Conservation (phyloP, 257 asterid genomes). For the Penstemon davidsonii region DNA sequence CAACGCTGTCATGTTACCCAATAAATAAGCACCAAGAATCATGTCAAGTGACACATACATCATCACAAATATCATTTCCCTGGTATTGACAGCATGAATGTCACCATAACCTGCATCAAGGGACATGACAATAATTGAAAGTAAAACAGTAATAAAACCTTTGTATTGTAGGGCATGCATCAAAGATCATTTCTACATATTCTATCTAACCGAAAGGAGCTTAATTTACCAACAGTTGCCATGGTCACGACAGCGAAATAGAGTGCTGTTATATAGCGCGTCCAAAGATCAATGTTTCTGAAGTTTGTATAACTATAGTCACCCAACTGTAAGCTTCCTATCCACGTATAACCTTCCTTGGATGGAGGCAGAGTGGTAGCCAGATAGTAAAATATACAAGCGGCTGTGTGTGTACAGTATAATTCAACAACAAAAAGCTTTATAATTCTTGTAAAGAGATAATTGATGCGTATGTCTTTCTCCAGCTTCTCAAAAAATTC, state of each 20-base stretch:
- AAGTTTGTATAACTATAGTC: constrained; percentile 55
- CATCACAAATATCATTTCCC: constrained; percentile 96
- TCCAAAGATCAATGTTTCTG: constrained; percentile 75
- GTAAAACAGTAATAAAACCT: too few species aligned
- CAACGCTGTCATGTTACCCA: constrained; percentile 97
- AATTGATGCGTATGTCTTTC: constrained; percentile 67
- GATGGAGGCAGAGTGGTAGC: constrained; percentile 80
- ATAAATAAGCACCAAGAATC: constrained; percentile 91
- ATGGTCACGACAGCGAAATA: constrained; percentile 72
- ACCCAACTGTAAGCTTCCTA: constrained; percentile 68
- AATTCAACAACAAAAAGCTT: constrained; percentile 71
- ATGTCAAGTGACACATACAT: constrained; percentile 86
- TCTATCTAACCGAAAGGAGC: constrained; percentile 13
- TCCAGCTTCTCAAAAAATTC: constrained; percentile 60
- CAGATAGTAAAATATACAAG: constrained; percentile 71
- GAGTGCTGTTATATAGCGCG: constrained; percentile 62
- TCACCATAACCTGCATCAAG: constrained; percentile 64
- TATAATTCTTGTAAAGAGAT: constrained; percentile 62
- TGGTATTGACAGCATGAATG: constrained; percentile 78
- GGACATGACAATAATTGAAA: neutral
- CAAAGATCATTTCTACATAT: too few species aligned
- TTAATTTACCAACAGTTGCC: constrained; percentile 70
- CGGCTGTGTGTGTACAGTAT: constrained; percentile 79
- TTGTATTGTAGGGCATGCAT: too few species aligned
- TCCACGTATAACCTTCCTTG: constrained; percentile 72